Percentiles rank a stretch among this genome's conserved stretches.
Evolutionary conservation across 441 rosid genomes (phyloP).

Genomic region (Aquilaria agallochum): DNA sequence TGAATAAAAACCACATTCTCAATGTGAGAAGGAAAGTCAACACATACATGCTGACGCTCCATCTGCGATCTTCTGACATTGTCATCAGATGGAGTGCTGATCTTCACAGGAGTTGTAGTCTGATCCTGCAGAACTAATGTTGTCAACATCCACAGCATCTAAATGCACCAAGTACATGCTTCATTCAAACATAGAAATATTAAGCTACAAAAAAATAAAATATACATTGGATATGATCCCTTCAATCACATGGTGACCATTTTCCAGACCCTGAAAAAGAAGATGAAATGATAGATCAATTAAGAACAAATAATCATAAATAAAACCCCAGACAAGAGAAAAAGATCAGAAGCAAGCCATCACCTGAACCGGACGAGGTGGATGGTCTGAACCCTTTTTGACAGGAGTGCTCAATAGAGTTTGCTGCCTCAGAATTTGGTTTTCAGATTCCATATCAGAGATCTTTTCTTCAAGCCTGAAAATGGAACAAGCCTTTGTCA

Average conservation of each 20-base stretch:
- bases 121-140: slow-evolving; percentile 48
- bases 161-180: slow-evolving; percentile 7
- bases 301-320: slow-evolving; percentile 1
- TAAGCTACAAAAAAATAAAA: not conserved
- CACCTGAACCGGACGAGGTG: slow-evolving; percentile 54
- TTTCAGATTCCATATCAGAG: slow-evolving; percentile 85
- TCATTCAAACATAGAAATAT: not conserved
- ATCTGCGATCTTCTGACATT: slow-evolving; percentile 63
- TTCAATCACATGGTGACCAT: slow-evolving; percentile 72
- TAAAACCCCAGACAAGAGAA: slow-evolving; percentile 1
- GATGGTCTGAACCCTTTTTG: slow-evolving; percentile 52
- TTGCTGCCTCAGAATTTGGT: slow-evolving; percentile 76
- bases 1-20: slow-evolving; percentile 17
- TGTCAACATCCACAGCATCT: slow-evolving; percentile 11
- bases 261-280: slow-evolving; percentile 68
- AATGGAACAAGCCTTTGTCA: slow-evolving; percentile 12
- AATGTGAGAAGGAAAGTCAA: not conserved
- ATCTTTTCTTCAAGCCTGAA: slow-evolving; percentile 91
- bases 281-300: not conserved
- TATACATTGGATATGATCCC: slow-evolving; percentile 54
- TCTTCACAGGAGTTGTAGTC: slow-evolving; percentile 56
- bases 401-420: slow-evolving; percentile 48
- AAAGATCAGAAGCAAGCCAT: slow-evolving; percentile 7
- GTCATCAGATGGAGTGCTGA: slow-evolving; percentile 66
- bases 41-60: slow-evolving; percentile 88